These are phyloP conservation scores for Yamadazyma ubonensis DNA, from an alignment of 805 yeast species.

Conservation along the genomic window DNA sequence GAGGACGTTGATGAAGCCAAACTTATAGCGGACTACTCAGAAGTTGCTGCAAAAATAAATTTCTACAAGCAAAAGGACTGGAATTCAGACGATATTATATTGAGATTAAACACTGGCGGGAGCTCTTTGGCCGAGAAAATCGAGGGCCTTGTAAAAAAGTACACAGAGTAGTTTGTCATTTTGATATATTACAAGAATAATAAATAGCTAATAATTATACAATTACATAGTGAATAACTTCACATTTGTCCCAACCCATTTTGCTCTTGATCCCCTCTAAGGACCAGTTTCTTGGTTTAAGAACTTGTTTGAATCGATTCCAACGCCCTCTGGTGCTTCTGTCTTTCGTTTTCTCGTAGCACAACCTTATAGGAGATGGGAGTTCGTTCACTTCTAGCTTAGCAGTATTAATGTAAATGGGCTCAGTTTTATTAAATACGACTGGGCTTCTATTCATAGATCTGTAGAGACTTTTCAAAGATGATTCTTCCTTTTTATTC, in stretches of 20 bases:
- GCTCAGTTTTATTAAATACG: too few relatives aligned
- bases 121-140: conserved; percentile 25
- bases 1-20: conserved; percentile 19
- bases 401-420: too few relatives aligned
- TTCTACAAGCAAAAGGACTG: conserved; percentile 38
- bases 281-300: background rate
- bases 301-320: background rate
- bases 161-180: too few relatives aligned
- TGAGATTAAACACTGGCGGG: conserved; percentile 25
- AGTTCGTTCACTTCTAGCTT: background rate
- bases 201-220: background rate
- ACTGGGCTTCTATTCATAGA: too few relatives aligned
- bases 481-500: too few relatives aligned
- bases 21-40: conserved; percentile 22
- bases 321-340: background rate
- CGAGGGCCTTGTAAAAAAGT: conserved; percentile 20
- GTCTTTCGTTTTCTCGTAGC: background rate
- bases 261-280: background rate
- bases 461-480: too few relatives aligned
- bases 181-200: background rate
- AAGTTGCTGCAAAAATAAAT: conserved; percentile 25
- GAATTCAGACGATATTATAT: conserved; percentile 38
- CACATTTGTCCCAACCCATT: background rate
- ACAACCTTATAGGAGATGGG: background rate
- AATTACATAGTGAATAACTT: background rate